Base-by-base conservation (phyloP, 2,329 filamentous ascomycete species). In the Nigrospora osmanthi region DNA sequence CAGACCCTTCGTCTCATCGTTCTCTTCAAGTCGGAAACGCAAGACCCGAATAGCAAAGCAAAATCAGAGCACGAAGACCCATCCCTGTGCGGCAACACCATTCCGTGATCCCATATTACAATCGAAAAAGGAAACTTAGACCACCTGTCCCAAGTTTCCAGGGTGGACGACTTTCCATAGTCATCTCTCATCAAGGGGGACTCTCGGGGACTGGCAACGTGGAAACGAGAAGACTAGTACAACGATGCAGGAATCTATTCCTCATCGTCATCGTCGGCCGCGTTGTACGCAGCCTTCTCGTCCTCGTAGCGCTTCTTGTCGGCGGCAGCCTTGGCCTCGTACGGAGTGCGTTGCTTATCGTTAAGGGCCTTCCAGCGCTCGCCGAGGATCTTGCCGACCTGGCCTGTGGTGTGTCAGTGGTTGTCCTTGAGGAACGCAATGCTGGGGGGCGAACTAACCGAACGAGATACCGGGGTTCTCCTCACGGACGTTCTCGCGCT, bases 301-400 rank as follows among this genome's bases (percentile, higher is more conserved):
- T 95, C 88, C 70, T 97, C 91, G 67, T 97, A 98, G 51, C 93
- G 85, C 85, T 97, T 95, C 88, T 97, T 98, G 74, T 98, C 93
- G 53, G 85, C 77, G 43, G 87, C 88, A 64, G 93, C 93, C 85
- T 97, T 97, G 66, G 88, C 87, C 73, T 97, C 91, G 63, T 97
- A 98, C 11, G 93, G 93, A 52, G 78, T 73, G 60, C 91, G 89
- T 70, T 97, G 88, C 78, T 93, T 89, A 58, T 95, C 89, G 70
- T 80, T 87, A 54, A 98, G 78, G 49, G 84, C 87, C 89, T 98
- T 98, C 93, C 93, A 98, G 75, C 87, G 86, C 81, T 96, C 90
- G 71, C 93, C 93, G 49, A 98, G 89, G 62, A 93, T 79, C 81
- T 97, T 97, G 74, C 93, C 93, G 61, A 98, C 91, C 71, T 97